Base-by-base conservation (phyloP, 2,329 filamentous ascomycete species). In the Amylocarpus encephaloides region DNA sequence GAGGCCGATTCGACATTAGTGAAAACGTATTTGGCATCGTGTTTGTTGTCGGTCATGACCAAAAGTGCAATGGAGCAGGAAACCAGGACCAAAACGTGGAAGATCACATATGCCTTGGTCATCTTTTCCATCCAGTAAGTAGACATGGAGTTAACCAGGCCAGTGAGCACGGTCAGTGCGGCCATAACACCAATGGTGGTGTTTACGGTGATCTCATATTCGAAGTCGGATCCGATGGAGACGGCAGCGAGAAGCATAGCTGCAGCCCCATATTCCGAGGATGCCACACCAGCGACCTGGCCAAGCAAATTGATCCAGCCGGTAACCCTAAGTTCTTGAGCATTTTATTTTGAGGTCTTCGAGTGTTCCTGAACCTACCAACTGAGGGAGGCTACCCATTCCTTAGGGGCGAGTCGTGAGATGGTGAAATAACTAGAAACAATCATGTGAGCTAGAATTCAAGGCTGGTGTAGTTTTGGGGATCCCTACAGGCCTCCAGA, bases 111-210 rank as follows among this genome's bases (percentile, higher is more conserved):
- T 29, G 68, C 68, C 59, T 76, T 77, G 51, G 77, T 77, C 66
- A 80, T 73, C 57, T 75, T 75, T 64, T 78, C 77, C 67, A 81
- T 74, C 75, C 76, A 78, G 50, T 72, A 73, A 0, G 78, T 80
- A 7, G 75, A 74, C 45, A 80, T 63, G 3, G 73, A 78, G 66
- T 81, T 80, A 58, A 80, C 70, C 1, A 72, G 52, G 13, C 73
- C 76, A 56, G 73, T 74, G 5, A 79, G 52, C 32, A 80, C 64
- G 4, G 75, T 75, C 19, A 79, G 65, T 5, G 67, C 73, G 16
- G 74, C 76, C 77, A 80, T 80, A 46, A 79, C 76, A 49, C 71
- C 77, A 19, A 80, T 70, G 2, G 75, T 64, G 70, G 52, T 74
- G 68, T 54, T 68, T 61, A 46, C 64, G 64, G 70, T 76, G 1